Evolutionary conservation across 352 stramenopile genomes (phyloP), one percentile per base, ranked within the genome.

Genomic region (Saprolegnia parasitica): DNA sequence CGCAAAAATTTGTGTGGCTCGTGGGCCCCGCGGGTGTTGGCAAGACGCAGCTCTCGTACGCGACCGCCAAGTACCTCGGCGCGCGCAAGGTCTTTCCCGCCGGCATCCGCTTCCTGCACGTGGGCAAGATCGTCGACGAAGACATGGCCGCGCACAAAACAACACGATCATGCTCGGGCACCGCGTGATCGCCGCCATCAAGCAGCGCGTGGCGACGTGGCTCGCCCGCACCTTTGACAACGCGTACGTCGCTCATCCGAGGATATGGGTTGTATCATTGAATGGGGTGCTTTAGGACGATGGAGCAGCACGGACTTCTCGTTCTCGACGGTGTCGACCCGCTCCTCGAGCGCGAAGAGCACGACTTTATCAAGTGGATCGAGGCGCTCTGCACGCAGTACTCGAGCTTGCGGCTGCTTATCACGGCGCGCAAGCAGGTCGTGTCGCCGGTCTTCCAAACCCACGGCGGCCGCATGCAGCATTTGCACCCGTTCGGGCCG

Each of bases 51-150:
- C 78, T 91, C 0, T 82, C 86, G 0, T 83, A 93, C 57, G 83
- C 86, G 0, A 81, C 89, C 6, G 81, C 83, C 10, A 87, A 89
- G 56, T 93, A 93, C 45, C 83, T 93, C 20, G 82, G 83, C n/a
- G 83, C 86, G 3, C 79, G 86, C n/a, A 81, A 88, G 35, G 90
- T 83, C 20, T 81, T 79, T 0, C 77, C 90, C 54, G 86, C 81
- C 39, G 83, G 84, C 10, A 85, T 91, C 5, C 80, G 80, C 26
- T 81, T 91, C 37, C 86, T 93, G 65, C 86, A 79, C 11, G 76
- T 93, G 0, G 60, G 73, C 15, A 84, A 77, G 83, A 76, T 6
- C 75, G 82, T 70, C 13, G 52, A 16, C 35, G 52, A 60, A 10
- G 52, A 60, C 52, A 16, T 60, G 13, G 52, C 52, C 1, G 20